These are phyloP conservation scores for Scleroderma bovista DNA, from an alignment of 768 basidiomycete species.

Conservation along the genomic window DNA sequence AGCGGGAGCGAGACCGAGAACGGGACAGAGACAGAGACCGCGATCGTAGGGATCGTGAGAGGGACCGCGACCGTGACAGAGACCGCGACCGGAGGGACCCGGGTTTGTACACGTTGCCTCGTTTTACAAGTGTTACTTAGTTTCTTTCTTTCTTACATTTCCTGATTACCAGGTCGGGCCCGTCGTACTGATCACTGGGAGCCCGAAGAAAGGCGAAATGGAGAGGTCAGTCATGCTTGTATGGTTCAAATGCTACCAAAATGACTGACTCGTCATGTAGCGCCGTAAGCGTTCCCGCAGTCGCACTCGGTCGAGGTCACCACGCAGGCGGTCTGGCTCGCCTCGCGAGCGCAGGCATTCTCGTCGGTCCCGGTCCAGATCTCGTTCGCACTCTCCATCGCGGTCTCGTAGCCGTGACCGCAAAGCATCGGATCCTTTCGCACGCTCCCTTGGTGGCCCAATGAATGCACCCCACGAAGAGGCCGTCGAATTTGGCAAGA, in stretches of 20 bases:
- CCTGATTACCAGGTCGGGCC: slow-evolving; percentile 41
- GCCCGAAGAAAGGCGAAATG: slow-evolving; percentile 69
- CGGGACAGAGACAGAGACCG: slow-evolving; percentile 37
- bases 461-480: slow-evolving; percentile 92
- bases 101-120: slow-evolving; percentile 34
- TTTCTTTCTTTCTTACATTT: slow-evolving; percentile 1
- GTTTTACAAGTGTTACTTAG: neutral
- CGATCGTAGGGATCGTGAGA: slow-evolving; percentile 31
- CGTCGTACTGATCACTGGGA: slow-evolving; percentile 74
- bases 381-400: slow-evolving; percentile 52
- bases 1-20: slow-evolving; percentile 16
- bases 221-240: slow-evolving; percentile 37
- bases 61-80: slow-evolving; percentile 36
- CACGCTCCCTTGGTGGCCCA: slow-evolving; percentile 79
- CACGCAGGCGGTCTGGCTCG: slow-evolving; percentile 58
- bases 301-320: slow-evolving; percentile 63
- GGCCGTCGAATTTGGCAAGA: slow-evolving; percentile 91
- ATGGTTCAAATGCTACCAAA: neutral
- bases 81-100: slow-evolving; percentile 55
- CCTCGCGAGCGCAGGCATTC: slow-evolving; percentile 51
- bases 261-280: slow-evolving; percentile 22
- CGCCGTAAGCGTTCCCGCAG: slow-evolving; percentile 67
- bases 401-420: slow-evolving; percentile 54
- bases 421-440: slow-evolving; percentile 58
- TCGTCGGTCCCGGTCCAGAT: slow-evolving; percentile 59